Evolutionary conservation across 2,329 filamentous ascomycete species (phyloP), one percentile per base, ranked within the genome.

Genomic region (Epichloe sp.): DNA sequence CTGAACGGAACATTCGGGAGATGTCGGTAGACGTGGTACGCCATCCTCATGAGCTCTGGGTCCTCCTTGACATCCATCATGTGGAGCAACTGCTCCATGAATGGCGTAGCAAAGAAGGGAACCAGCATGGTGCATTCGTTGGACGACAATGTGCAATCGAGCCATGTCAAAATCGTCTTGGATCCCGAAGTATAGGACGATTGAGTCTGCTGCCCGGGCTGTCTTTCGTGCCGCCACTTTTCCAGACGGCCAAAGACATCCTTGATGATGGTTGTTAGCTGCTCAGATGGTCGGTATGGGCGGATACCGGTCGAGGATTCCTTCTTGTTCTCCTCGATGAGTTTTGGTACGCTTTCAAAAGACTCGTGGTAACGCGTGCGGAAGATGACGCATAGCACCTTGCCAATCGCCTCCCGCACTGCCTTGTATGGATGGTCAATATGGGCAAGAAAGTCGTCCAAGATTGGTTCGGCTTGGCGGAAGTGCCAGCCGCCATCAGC

Each of bases 31-130:
- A 98, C 93, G 62, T 95, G 89, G 64, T 97, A 98, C 0, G 93
- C 91, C 8, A 96, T 77, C 10, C 86, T 85, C 74, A 96, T 94
- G 2, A 98, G 77, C 67, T 98, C 94, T 0, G 88, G 89, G 61
- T 98, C 93, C 67, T 98, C 93, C 67, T 97, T 97, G 65, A 98
- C 88, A 63, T 98, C 93, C 91, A 98, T 98, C 93, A 98, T 98
- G 72, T 98, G 90, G 49, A 98, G 73, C 14, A 98, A 79, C 65
- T 96, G 87, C 60, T 93, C 87, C 65, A 95, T 93, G 62, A 97
- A 91, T 0, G 85, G 76, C 37, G 86, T 78, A 0, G 89, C 86
- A 73, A 98, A 97, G 77, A 96, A 97, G 3, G 84, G 82, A 17
- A 94, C 81, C 14, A 98, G 79, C 63, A 93, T 85, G 0, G 82